Evolutionary conservation across 768 basidiomycete species (phyloP).

Genomic region (Hericium erinaceus): DNA sequence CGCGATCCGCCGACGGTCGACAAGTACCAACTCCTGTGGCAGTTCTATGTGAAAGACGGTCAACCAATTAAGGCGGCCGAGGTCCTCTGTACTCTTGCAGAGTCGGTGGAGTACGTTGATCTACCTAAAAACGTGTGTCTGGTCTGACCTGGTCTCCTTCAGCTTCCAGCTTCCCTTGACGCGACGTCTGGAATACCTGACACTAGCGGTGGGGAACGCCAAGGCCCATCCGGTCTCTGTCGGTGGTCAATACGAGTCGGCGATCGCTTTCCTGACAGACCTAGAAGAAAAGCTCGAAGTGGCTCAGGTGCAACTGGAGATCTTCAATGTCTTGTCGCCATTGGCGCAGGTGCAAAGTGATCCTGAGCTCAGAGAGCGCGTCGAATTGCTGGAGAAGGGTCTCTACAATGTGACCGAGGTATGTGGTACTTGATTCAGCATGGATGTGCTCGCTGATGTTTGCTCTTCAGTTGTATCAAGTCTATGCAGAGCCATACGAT

Average conservation of each 20-base stretch:
- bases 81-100: slow-evolving; percentile 74
- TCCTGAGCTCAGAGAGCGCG: slow-evolving; percentile 49
- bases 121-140: not conserved
- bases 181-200: slow-evolving; percentile 81
- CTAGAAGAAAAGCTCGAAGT: slow-evolving; percentile 96
- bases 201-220: slow-evolving; percentile 90
- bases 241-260: slow-evolving; percentile 72
- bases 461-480: slow-evolving; percentile 63
- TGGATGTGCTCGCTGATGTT: not conserved
- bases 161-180: slow-evolving; percentile 66
- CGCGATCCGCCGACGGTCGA: slow-evolving; percentile 72
- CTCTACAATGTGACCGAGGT: slow-evolving; percentile 85
- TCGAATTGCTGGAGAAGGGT: slow-evolving; percentile 45
- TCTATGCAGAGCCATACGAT: slow-evolving; percentile 82
- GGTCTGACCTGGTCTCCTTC: not conserved
- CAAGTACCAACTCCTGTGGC: slow-evolving; percentile 89
- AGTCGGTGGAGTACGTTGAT: slow-evolving; percentile 64
- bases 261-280: slow-evolving; percentile 91
- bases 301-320: slow-evolving; percentile 92
- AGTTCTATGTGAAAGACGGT: slow-evolving; percentile 90
- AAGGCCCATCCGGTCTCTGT: slow-evolving; percentile 86
- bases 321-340: slow-evolving; percentile 58
- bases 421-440: slow-evolving; percentile 15
- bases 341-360: slow-evolving; percentile 43
- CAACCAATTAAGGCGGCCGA: slow-evolving; percentile 84